These are phyloP conservation scores for Metschnikowia shivogae DNA, from an alignment of 805 yeast species.

Conservation along the genomic window DNA sequence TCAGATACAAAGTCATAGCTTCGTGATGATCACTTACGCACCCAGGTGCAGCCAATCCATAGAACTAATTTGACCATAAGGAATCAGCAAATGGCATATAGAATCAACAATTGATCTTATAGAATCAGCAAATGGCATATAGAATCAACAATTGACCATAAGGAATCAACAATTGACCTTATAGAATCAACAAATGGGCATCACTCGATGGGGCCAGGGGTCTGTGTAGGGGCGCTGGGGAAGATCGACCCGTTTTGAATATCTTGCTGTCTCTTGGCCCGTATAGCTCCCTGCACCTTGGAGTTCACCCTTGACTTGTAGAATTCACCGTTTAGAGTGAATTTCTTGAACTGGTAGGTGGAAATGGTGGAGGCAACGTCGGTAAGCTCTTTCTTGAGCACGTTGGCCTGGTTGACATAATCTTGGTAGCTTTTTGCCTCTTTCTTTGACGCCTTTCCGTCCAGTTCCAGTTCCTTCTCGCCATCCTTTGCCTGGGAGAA, in stretches of 20 bases:
- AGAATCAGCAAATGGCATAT: no score
- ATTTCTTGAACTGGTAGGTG: conserved; percentile 34
- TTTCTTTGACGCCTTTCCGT: conserved; percentile 16
- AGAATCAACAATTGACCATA: no score
- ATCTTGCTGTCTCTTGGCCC: conserved; percentile 22
- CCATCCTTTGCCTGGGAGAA: conserved; percentile 23
- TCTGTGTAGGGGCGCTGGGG: conserved; percentile 23
- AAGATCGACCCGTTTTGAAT: conserved; percentile 36
- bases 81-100: no score
- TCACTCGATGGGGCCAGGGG: neutral
- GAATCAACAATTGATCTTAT: no score
- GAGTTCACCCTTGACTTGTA: conserved; percentile 39
- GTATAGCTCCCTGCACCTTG: conserved; percentile 30
- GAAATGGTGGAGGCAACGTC: conserved; percentile 21
- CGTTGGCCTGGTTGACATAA: conserved; percentile 17
- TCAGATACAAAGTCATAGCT: neutral
- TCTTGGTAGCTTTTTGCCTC: conserved; percentile 15
- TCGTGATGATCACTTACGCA: neutral
- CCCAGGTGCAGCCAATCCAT: no score
- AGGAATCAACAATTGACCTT: no score
- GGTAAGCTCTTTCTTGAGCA: conserved; percentile 15
- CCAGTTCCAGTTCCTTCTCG: conserved; percentile 13
- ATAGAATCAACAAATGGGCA: neutral
- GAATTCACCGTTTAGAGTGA: conserved; percentile 37
- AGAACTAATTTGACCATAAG: no score